Base-by-base conservation (phyloP, 805 yeast genomes). In the Candida methanosorbosa region DNA sequence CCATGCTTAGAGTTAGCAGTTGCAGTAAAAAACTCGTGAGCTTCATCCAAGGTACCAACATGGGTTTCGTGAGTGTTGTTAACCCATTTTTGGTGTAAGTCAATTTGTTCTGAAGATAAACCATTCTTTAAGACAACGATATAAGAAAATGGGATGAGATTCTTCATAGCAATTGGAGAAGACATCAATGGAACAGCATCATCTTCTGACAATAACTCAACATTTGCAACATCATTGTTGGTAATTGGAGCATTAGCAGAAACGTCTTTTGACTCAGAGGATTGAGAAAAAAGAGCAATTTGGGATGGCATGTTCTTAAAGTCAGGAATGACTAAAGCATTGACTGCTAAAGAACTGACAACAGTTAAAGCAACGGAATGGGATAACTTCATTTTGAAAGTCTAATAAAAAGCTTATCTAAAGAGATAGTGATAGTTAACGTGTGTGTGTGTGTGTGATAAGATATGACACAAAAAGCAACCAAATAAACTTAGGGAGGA, bases 61-160 rank as follows among this genome's bases (percentile, higher is more conserved):
- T 50, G 42, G 30, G 65, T 61, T 31, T 61, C 49, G 60, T 73
- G 87, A 37, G 66, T 62, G 37, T 69, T 66, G 21, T 68, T 60
- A 41, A 84, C 72, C 77, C 81, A 70, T 51, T 73, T 71, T 52
- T 70, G 69, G 65, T 88, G 95, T 67, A 75, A 70, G 27, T 65
- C 63, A 22, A 72, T 63, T 39, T 72, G 73, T 25, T 73, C 73
- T 18, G 68, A 58, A 17, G 70, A 50, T 23, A 77, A 66, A 35
- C 65, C 73, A 36, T 75, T 72, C 66, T 86, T 87, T 65, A 90
- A 78, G 33, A 88, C 87, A 46, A 92, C 65, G 44, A 92, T 88
- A 66, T 86, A 92, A 50, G 80, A 78, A 64, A 81, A 70, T 25
- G 87, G 79, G 46, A 81, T 72, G 30, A 70, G 44, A 38, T 72